Evolutionary conservation across 495 filamentous ascomycete genomes (phyloP).

Genomic region (Penicillium mononematosum): DNA sequence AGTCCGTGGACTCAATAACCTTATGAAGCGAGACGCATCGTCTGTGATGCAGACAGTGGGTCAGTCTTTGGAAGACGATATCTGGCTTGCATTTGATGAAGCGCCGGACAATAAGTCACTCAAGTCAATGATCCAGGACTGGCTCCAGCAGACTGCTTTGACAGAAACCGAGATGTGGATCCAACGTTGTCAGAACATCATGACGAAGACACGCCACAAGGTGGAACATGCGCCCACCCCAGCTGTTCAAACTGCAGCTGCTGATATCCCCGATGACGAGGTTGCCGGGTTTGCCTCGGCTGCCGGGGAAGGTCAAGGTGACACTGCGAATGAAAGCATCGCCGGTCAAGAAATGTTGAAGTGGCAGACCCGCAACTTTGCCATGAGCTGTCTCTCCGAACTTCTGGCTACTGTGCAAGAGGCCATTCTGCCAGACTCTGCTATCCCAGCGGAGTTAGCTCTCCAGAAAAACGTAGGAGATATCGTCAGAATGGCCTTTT

Average conservation of each 20-base stretch:
- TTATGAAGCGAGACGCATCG: conserved; percentile 89
- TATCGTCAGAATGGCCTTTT: conserved; percentile 96
- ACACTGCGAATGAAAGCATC: conserved; percentile 56
- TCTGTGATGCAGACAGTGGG: conserved; percentile 72
- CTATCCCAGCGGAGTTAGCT: conserved; percentile 67
- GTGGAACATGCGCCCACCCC: conserved; percentile 47
- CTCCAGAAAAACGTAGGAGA: conserved; percentile 85
- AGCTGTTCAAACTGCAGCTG: conserved; percentile 50
- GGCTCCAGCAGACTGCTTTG: conserved; percentile 84
- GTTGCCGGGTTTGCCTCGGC: conserved; percentile 88
- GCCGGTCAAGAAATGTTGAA: conserved; percentile 82
- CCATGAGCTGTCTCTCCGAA: conserved; percentile 86
- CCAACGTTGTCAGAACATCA: conserved; percentile 77
- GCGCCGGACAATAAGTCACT: conserved; percentile 72
- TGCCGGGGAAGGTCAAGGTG: conserved; percentile 61
- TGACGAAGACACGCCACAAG: conserved; percentile 79
- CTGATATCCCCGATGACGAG: conserved; percentile 92
- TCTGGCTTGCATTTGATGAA: conserved; percentile 85
- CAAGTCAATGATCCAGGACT: conserved; percentile 79
- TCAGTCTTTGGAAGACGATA: conserved; percentile 77
- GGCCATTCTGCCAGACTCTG: conserved; percentile 65
- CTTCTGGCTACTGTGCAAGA: conserved; percentile 73
- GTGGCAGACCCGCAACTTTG: conserved; percentile 96
- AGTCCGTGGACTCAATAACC: conserved; percentile 83
- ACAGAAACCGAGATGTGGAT: conserved; percentile 79